A percentile compares a stretch with the other conserved stretches of the same genome.
phyloP scores from a whole-genome alignment of 2,329 filamentous ascomycete genomes.

The Aureobasidium melanogenum region DNA sequence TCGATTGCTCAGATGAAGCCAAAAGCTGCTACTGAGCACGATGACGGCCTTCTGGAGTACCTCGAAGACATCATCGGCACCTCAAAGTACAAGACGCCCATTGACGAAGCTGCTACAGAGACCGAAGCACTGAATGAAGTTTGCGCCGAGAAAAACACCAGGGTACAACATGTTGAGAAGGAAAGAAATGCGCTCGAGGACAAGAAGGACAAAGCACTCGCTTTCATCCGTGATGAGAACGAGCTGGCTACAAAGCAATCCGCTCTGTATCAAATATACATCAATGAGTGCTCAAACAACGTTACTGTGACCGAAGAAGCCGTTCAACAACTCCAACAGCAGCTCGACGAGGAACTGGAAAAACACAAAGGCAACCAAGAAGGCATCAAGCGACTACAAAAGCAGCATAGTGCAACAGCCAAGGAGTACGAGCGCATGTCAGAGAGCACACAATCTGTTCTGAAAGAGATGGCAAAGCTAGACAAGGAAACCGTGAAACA shows the following conservation, averaged over 20 bases:
- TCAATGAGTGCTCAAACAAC: conserved; percentile 82
- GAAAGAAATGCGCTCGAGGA: conserved; percentile 88
- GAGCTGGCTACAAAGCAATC: conserved; percentile 84
- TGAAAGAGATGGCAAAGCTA: conserved; percentile 83
- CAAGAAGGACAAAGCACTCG: conserved; percentile 90
- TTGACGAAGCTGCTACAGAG: conserved; percentile 85
- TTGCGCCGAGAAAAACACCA: conserved; percentile 87
- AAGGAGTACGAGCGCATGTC: conserved; percentile 78
- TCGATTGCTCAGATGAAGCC: conserved; percentile 99
- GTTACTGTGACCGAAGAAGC: conserved; percentile 81
- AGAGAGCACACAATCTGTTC: conserved; percentile 66
- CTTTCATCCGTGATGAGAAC: conserved; percentile 86
- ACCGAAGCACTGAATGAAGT: conserved; percentile 90
- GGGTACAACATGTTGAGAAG: conserved; percentile 96
- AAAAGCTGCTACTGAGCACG: conserved; percentile 89
- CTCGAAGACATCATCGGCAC: conserved; percentile 98
- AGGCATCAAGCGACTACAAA: conserved; percentile 81
- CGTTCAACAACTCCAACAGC: conserved; percentile 78
- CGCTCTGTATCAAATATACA: conserved; percentile 84
- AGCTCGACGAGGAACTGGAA: conserved; percentile 78
- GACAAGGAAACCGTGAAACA: conserved; percentile 97
- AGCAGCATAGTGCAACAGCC: conserved; percentile 69
- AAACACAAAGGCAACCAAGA: conserved; percentile 87
- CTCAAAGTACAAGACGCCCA: conserved; percentile 94
- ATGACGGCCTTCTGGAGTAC: conserved; percentile 92